Evolutionary conservation across 1,284 basidiomycete species (phyloP).

Genomic region (Ustilago sp.): DNA sequence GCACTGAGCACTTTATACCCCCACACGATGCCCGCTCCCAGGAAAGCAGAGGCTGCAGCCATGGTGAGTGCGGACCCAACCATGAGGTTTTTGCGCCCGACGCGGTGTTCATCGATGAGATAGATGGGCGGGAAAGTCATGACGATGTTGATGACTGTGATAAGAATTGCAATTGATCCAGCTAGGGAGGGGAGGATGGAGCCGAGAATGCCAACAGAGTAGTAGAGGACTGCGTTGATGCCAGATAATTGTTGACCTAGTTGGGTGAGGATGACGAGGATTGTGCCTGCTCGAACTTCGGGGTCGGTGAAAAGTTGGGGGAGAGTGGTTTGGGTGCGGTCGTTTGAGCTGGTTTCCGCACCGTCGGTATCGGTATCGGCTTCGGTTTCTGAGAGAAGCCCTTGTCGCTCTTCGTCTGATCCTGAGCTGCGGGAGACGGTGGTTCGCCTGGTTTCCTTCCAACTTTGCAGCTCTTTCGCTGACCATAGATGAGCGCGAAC

Average conservation of each 20-base stretch:
- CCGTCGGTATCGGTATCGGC: neutral
- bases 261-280: conserved; percentile 61
- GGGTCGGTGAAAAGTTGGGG: conserved; percentile 35
- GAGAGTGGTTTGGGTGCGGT: conserved; percentile 16
- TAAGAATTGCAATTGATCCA: conserved; percentile 57
- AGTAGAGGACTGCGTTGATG: conserved; percentile 66
- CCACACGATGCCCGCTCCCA: conserved; percentile 79
- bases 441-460: conserved; percentile 20
- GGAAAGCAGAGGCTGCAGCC: conserved; percentile 76
- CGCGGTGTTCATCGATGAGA: conserved; percentile 76
- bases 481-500: conserved; percentile 47
- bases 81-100: conserved; percentile 71
- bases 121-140: conserved; percentile 86
- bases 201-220: conserved; percentile 63
- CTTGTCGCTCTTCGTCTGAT: conserved; percentile 39
- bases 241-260: conserved; percentile 65
- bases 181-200: conserved; percentile 53
- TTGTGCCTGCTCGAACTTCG: conserved; percentile 40
- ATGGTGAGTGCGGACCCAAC: conserved; percentile 74
- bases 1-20: conserved; percentile 74
- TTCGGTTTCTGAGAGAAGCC: conserved; percentile 27
- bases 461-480: conserved; percentile 34
- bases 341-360: neutral
- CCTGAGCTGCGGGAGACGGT: neutral
- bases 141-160: conserved; percentile 75